Base-by-base conservation (phyloP, 495 filamentous ascomycete species). In the Penicillium steckii region DNA sequence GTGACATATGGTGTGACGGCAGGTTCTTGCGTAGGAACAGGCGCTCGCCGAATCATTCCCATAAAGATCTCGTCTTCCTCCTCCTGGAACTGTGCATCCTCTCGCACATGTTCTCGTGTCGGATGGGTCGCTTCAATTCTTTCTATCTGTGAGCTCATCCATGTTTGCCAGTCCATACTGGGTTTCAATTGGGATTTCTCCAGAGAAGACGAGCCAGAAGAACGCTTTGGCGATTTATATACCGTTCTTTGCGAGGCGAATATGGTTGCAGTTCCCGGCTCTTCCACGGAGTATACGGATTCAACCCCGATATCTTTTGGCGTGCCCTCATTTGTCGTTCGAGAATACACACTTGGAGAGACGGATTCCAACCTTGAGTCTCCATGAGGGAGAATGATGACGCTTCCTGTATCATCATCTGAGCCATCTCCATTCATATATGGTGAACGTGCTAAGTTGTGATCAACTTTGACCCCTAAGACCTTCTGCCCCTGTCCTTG, bases 271-370 rank as follows among this genome's bases (percentile, higher is more conserved):
- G 64, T 71, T 38, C 71, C 74, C 19, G 65, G 63, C 32, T 71
- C 70, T 18, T 56, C 54, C 3, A 44, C n/a, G 2, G 22, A 43
- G 40, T 57, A 40, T 3, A 40, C 9, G 13, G 17, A 42, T 51
- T 26, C 58, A 23, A 23, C 40, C 33, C 48, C 33, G 42, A 54
- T 13, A n/a, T 52, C 43, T 29, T 65, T 50, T 7, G 70, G 71
- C 4, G 74, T 71, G 23, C 72, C 56, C 19, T 75, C 80, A 48
- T 73, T 73, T 23, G 76, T 78, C 8, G 75, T 76, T 53, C 80
- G 71, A 12, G 81, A 85, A 66, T 85, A 85, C 2, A 82, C 48
- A 48, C 82, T 85, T 3, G 75, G 74, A 15, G 77, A 75, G 25
- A 62, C 61, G n/a, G 56, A 37, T 15, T 41, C 44, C 7, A 26